Base-by-base conservation (phyloP, 306 rosid genomes). In the Cicer pinnatifidum region DNA sequence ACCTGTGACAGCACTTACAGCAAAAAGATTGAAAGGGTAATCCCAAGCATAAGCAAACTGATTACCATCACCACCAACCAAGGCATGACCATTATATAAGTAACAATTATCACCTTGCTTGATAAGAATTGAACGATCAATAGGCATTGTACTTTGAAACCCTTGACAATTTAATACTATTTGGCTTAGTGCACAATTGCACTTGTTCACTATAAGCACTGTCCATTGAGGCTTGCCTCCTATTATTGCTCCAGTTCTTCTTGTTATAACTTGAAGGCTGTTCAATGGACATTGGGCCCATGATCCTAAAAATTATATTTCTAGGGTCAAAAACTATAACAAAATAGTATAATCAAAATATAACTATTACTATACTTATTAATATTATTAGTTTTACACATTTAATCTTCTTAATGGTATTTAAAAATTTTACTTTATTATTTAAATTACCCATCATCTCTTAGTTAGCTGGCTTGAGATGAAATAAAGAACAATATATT, bases 1-100 rank as follows among this genome's bases (percentile, higher is more conserved):
- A 19, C 63, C 63, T 23, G 63, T 57, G 6, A 57, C 16, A 57
- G 63, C 7, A 11, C 63, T 57, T 23, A 6, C 63, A 57, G 63
- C 5, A 57, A 1, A 57, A 57, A 57, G 13, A 9, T 23, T 28
- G 11, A 28, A 20, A 8, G 63, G 40, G 23, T 38, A 5, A 23
- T 57, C 63, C 63, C 40, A 57, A 2, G 63, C 40, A 57, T 57
- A 57, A 0, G 63, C 39, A 57, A 57, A 57, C 11, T 57, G 40
- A 28, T 57, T 6, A 57, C 15, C 40, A 57, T 23, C 39, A 57
- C 11, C 11, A 15, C 40, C 40, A 57, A 3, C 6, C 40, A 57
- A 57, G 0, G 63, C 40, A 57, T 57, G 63, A 11, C 63, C 63
- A 57, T 57, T 57, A 23, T 10, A 23, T 57, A 57, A 23, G 16